phyloP scores from a whole-genome alignment of 208 protist genomes.

The Acanthamoeba royreba region DNA sequence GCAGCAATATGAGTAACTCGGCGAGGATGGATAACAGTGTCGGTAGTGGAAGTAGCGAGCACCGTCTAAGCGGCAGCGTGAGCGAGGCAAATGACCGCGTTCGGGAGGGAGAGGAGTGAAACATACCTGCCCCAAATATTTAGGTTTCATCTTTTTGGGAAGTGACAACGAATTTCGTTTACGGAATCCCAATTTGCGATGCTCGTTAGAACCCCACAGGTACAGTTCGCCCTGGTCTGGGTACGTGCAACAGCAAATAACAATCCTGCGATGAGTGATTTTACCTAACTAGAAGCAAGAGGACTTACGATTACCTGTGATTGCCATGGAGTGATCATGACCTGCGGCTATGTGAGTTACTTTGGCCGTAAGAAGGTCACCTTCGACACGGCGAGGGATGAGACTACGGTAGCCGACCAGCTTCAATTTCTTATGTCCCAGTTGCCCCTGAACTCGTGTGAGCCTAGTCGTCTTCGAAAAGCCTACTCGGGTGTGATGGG shows the following conservation, averaged over 20 bases:
- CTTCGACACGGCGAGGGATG: neutral
- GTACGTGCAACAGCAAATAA: neutral
- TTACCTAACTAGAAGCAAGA: neutral
- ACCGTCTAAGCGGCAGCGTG: neutral
- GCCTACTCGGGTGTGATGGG: no score
- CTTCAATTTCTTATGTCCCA: neutral
- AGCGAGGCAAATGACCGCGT: neutral
- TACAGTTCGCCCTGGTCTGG: neutral
- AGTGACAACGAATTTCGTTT: neutral
- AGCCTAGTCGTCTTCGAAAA: no score
- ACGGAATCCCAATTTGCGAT: neutral
- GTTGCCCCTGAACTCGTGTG: neutral
- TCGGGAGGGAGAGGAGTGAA: neutral
- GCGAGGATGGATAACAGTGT: neutral
- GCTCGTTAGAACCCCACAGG: constrained; percentile 19
- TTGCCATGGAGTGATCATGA: constrained; percentile 29
- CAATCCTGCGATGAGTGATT: neutral
- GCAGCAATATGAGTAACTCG: neutral
- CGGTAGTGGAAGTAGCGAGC: neutral
- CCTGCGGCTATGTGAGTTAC: neutral
- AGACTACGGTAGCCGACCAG: neutral
- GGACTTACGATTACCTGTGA: neutral
- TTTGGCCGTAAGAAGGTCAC: neutral
- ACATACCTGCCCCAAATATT: neutral
- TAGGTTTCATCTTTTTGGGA: constrained; percentile 1